Percentiles rank a stretch among this genome's conserved stretches.
Conservation (phyloP, 139 green algal species). For the Diplosphaera chodatii region DNA sequence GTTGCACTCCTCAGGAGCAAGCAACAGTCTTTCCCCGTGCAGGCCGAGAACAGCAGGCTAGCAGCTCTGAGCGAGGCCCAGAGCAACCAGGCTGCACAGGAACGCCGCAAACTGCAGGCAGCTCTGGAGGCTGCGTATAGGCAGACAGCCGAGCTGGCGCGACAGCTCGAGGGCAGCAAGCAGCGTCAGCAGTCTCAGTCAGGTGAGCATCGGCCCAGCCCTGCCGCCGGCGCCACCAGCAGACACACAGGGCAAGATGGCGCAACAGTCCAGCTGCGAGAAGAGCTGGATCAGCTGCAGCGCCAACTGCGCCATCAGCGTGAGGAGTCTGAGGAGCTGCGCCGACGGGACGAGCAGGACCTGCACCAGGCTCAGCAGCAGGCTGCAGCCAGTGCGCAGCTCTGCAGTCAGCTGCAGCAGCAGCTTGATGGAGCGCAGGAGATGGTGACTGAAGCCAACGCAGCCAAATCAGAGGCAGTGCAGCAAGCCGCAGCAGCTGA, state of each 20-base stretch:
- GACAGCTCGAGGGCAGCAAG: not conserved
- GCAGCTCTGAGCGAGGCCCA: not conserved
- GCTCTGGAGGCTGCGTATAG: not conserved
- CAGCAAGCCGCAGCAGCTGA: constrained; percentile 1
- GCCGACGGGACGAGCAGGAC: not conserved
- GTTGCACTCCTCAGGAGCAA: too few relatives aligned
- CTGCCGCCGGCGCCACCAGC: too few relatives aligned
- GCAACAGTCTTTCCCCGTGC: too few relatives aligned
- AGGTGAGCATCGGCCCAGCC: not conserved
- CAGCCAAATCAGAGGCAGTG: constrained; percentile 5
- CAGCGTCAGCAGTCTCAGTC: not conserved
- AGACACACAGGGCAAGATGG: not conserved
- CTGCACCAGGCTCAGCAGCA: not conserved
- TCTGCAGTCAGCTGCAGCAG: constrained; percentile 3
- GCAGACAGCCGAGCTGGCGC: not conserved
- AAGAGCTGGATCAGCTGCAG: not conserved
- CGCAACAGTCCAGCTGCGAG: not conserved
- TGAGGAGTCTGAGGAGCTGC: not conserved
- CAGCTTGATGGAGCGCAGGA: constrained; percentile 2
- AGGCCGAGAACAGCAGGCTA: not conserved
- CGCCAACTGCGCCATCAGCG: not conserved
- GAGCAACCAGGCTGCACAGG: not conserved
- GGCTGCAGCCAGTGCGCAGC: not conserved
- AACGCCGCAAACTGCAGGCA: not conserved
- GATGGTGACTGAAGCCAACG: not conserved